Base-by-base conservation (phyloP, 345 rosid genomes). In the Microcos paniculata region DNA sequence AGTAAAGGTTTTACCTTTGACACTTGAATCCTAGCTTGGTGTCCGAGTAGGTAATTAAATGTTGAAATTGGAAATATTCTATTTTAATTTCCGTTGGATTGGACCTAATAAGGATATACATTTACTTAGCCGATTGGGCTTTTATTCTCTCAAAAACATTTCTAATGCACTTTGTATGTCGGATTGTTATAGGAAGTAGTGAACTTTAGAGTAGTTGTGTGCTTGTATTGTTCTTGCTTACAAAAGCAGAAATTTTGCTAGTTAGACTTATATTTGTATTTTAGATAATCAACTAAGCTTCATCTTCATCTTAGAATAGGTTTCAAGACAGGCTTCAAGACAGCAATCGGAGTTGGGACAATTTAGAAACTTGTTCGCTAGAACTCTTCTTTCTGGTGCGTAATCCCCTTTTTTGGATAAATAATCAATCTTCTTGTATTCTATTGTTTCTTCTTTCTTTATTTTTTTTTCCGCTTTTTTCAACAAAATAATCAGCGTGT, bases 251-350 rank as follows among this genome's bases (percentile, higher is more conserved):
- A 15, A 26, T 35, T 15, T 16, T 68, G 21, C 57, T 19, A 31
- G 28, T 11, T 31, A 18, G 43, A 51, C 28, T 0, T 23, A 13
- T 16, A n/a, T 49, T 70, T 70, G 42, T 19, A 49, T 51, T 51
- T 69, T 51, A n/a, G 59, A 49, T 49, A 49, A 51, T 30, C 58
- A 26, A 69, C 35, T 69, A 4, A 56, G 30, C 48, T 76, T 45
- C 1, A 3, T 71, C 11, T 33, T 31, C 18, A 21, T 70, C 61
- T 63, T 64, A 52, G 51, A 33, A 57, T 85, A 91, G 99, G 92
- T 81, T 77, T 76, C 91, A 57, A 82, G 83, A 64, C 85, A 91
- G 99, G 92, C 80, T 77, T 76, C 91, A 57, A 82, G 83, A 64
- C 85, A 85, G 72, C 89, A 80, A 70, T 82, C 81, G 18, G 88